Percentiles rank a stretch among this genome's conserved stretches.
phyloP scores from a whole-genome alignment of 2,329 filamentous ascomycete species.

The Gnomoniopsis smithogilvyi region DNA sequence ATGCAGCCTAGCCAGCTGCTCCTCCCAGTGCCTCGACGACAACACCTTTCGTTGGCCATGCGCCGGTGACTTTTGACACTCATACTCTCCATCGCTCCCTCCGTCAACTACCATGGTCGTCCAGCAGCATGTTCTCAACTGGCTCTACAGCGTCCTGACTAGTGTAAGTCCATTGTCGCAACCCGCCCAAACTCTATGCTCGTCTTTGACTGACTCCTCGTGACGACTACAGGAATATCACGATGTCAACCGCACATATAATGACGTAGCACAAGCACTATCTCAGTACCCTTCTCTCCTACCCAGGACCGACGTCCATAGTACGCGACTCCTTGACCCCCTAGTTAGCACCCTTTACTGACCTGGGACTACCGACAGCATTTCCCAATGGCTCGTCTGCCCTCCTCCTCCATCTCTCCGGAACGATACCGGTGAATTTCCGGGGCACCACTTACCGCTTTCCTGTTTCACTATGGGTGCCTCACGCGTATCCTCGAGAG shows the following conservation, averaged over 20 bases:
- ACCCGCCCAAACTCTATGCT: constrained; percentile 3
- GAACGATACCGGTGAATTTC: constrained; percentile 89
- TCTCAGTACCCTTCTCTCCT: constrained; percentile 75
- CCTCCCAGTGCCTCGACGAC: constrained; percentile 20
- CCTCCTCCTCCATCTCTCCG: constrained; percentile 79
- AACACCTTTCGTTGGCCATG: background rate
- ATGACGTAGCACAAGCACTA: constrained; percentile 81
- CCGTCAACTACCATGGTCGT: constrained; percentile 56
- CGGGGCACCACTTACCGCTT: constrained; percentile 87
- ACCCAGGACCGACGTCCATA: constrained; percentile 92
- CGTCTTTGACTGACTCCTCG: constrained; percentile 14
- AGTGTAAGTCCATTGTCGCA: constrained; percentile 49
- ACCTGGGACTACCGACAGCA: constrained; percentile 48
- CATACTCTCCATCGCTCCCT: background rate
- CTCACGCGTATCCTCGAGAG: constrained; percentile 83
- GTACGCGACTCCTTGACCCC: constrained; percentile 45
- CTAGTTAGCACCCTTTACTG: constrained; percentile 7
- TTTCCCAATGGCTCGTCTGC: constrained; percentile 86
- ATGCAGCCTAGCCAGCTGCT: background rate
- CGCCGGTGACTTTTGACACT: background rate
- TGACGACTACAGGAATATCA: constrained; percentile 70
- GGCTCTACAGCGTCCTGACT: constrained; percentile 88
- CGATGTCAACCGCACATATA: constrained; percentile 89
- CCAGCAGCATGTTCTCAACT: constrained; percentile 86
- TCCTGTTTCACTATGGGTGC: constrained; percentile 89